phyloP scores from a whole-genome alignment of 768 basidiomycete genomes.

The Hericium alpestre region DNA sequence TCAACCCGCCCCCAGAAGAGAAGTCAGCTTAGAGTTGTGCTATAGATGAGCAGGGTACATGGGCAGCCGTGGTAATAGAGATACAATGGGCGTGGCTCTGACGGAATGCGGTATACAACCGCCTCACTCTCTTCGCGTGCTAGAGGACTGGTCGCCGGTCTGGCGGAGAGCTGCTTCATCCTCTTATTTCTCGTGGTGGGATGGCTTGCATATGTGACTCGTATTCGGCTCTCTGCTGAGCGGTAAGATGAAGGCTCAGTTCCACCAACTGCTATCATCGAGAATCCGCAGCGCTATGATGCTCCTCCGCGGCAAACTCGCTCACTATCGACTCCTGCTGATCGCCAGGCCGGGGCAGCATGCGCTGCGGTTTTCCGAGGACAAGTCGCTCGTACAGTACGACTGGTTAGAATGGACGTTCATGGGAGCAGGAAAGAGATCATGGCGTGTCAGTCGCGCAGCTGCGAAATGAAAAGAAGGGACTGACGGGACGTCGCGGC shows the following conservation, averaged over 20 bases:
- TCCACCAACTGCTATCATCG: no score
- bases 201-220: no score
- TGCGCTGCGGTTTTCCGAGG: conserved; percentile 38
- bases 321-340: conserved; percentile 10
- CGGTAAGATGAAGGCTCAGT: no score
- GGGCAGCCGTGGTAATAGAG: background rate
- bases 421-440: background rate
- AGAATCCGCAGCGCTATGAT: background rate
- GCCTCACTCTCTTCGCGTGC: no score
- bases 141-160: no score
- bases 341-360: conserved; percentile 20
- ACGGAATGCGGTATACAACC: no score
- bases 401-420: conserved; percentile 25
- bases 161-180: no score
- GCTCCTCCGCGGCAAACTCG: conserved; percentile 9
- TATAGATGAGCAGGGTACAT: no score
- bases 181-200: no score
- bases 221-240: no score
- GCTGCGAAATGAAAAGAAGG: background rate
- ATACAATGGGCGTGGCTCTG: background rate
- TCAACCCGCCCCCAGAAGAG: conserved; percentile 16
- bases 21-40: background rate
- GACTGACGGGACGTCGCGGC: conserved; percentile 52
- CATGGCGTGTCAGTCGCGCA: background rate
- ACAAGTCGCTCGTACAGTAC: conserved; percentile 58